Evolutionary conservation across 2,329 filamentous ascomycete species (phyloP).

Genomic region (Pyrenochaeta sp.): DNA sequence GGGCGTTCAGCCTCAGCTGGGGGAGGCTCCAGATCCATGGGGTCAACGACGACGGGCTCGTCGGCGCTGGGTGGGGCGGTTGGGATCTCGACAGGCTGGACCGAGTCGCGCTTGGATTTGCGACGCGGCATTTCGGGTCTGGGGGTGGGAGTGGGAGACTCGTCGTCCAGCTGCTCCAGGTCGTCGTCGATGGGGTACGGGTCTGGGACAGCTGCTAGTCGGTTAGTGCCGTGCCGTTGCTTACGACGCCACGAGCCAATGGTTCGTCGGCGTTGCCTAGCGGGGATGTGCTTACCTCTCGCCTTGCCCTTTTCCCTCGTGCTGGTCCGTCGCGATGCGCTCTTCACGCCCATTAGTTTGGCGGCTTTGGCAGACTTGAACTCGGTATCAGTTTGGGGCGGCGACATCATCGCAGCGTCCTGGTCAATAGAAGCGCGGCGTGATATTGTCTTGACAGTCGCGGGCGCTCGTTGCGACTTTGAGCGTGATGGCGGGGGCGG

Average conservation of each 20-base stretch:
- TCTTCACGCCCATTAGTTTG: conserved; percentile 71
- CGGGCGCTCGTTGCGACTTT: conserved; percentile 70
- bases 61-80: conserved; percentile 50
- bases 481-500: conserved; percentile 67
- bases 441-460: conserved; percentile 65
- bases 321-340: conserved; percentile 53
- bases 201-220: conserved; percentile 53
- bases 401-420: conserved; percentile 70
- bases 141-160: conserved; percentile 41
- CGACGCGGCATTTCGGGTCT: conserved; percentile 48
- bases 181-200: conserved; percentile 71
- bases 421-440: conserved; percentile 74
- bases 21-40: conserved; percentile 48
- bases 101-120: conserved; percentile 52
- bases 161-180: conserved; percentile 59
- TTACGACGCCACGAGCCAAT: conserved; percentile 33
- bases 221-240: conserved; percentile 50
- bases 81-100: conserved; percentile 41
- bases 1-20: conserved; percentile 55
- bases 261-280: conserved; percentile 20
- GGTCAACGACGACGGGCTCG: conserved; percentile 53
- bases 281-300: conserved; percentile 50
- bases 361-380: conserved; percentile 76
- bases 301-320: conserved; percentile 57
- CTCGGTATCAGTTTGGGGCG: conserved; percentile 71